Conservation (phyloP, 495 filamentous ascomycete genomes). For the Tuber borchii region DNA sequence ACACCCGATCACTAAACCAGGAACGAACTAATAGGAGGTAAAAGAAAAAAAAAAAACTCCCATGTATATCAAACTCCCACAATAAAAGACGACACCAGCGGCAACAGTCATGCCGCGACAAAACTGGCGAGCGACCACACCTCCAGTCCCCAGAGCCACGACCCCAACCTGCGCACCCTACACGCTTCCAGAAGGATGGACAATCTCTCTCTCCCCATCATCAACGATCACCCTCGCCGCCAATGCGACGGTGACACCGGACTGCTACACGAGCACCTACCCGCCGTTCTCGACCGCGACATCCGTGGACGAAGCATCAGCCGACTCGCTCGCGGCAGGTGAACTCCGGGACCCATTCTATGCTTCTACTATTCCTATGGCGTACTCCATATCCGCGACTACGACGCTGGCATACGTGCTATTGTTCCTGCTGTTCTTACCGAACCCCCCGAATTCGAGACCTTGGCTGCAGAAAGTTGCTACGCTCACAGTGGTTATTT, state of each 20-base stretch:
- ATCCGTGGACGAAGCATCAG: background rate
- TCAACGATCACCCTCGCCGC: conserved; percentile 54
- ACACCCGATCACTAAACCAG: background rate
- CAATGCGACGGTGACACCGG: conserved; percentile 47
- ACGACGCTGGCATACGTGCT: conserved; percentile 91
- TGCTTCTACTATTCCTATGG: conserved; percentile 79
- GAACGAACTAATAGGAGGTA: background rate
- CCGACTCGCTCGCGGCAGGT: conserved; percentile 44
- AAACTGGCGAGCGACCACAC: conserved; percentile 37
- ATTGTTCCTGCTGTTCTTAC: conserved; percentile 84
- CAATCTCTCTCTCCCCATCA: conserved; percentile 53
- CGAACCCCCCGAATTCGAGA: conserved; percentile 72
- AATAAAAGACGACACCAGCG: background rate
- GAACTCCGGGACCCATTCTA: conserved; percentile 82
- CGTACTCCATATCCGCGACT: conserved; percentile 82
- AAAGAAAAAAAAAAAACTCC: background rate
- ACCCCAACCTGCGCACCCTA: conserved; percentile 52
- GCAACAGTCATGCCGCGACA: conserved; percentile 29
- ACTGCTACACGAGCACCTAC: conserved; percentile 32
- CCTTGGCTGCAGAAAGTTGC: conserved; percentile 96
- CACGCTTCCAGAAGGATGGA: conserved; percentile 56
- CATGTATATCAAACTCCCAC: conserved; percentile 6
- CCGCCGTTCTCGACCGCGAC: conserved; percentile 25
- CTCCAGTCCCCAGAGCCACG: conserved; percentile 10
- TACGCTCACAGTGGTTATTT: conserved; percentile 80